Base-by-base conservation (phyloP, 2,329 filamentous ascomycete genomes). In the Pseudovirgaria hyperparasitica region DNA sequence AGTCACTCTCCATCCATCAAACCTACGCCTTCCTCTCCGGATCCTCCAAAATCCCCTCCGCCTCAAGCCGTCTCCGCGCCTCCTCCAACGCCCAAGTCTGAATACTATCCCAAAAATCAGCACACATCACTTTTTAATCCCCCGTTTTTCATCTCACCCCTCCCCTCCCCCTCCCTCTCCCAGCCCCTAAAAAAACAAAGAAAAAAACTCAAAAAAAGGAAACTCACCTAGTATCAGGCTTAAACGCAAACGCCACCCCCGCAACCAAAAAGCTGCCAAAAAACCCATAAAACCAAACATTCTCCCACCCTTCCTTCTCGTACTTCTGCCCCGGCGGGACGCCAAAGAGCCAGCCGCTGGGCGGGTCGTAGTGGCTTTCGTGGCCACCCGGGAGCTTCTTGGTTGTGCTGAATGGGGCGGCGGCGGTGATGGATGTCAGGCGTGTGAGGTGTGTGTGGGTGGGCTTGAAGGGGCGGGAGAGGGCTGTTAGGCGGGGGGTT, bases 191-290 rank as follows among this genome's bases (percentile, higher is more conserved):
- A n/a, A n/a, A n/a, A n/a, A n/a, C n/a, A n/a, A n/a, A n/a, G n/a
- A 4, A 26, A n/a, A n/a, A n/a, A n/a, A n/a, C 23, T 26, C 9
- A 19, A 19, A 26, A 22, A 29, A 27, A 26, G 27, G 6, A 26
- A 34, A 84, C 86, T 64, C 69, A 98, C 90, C 84, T 92, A 38
- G 87, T 96, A 68, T 98, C 90, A 28, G 90, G 90, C 75, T 96
- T 96, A 56, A 90, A 96, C 36, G 82, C 84, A 62, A 93, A 84
- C 39, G 80, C 82, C 39, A 94, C 65, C 35, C 71, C 73, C 29
- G 76, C 77, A 39, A 84, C 65, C 16, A 73, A 59, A 48, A 92
- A 60, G 48, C 75, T 78, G 29, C 82, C 82, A 53, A 76, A 80
- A 58, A 92, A 85, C 26, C 86, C 85, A 54, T 81, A 82, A 54